Percentiles rank a stretch among this genome's conserved stretches.
phyloP scores from a whole-genome alignment of 257 asterid genomes.

The Forsythia viridissima region DNA sequence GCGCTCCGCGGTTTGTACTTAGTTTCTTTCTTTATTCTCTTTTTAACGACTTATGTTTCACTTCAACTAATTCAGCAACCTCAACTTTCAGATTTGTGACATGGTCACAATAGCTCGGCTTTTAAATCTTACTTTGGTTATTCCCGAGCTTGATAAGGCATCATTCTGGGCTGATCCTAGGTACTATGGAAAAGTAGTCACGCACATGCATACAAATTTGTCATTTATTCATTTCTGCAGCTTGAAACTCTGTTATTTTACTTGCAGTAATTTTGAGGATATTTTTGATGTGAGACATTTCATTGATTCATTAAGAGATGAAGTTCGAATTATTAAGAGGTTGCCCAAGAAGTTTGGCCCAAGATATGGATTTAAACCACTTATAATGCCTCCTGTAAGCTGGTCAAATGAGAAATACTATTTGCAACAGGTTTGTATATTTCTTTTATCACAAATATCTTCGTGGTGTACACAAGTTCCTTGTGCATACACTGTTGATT shows the following conservation, averaged over 20 bases:
- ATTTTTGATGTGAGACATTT: conserved; percentile 84
- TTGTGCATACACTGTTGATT: background rate
- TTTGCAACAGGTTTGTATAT: conserved; percentile 70
- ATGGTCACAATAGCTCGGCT: conserved; percentile 93
- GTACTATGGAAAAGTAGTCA: conserved; percentile 28
- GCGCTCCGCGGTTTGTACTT: conserved; percentile 84
- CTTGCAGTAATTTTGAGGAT: conserved; percentile 78
- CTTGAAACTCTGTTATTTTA: conserved; percentile 6
- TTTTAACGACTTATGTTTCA: conserved; percentile 8
- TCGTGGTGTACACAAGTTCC: background rate
- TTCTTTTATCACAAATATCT: conserved; percentile 11
- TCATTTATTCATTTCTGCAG: background rate
- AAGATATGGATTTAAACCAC: conserved; percentile 62
- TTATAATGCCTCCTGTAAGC: conserved; percentile 90
- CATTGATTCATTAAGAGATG: conserved; percentile 82
- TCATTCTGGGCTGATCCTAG: conserved; percentile 99
- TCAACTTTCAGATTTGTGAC: conserved; percentile 82
- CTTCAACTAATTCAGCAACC: conserved; percentile 26
- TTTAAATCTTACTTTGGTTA: conserved; percentile 84
- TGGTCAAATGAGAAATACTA: conserved; percentile 95
- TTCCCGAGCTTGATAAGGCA: conserved; percentile 94
- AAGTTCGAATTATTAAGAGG: conserved; percentile 76
- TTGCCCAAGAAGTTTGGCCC: conserved; percentile 73
- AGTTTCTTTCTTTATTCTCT: conserved; percentile 11
- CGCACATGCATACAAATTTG: background rate